Evolutionary conservation across 1,139 yeast species (phyloP), one percentile per base, ranked within the genome.

Genomic region (Hansenula lynferdii): DNA sequence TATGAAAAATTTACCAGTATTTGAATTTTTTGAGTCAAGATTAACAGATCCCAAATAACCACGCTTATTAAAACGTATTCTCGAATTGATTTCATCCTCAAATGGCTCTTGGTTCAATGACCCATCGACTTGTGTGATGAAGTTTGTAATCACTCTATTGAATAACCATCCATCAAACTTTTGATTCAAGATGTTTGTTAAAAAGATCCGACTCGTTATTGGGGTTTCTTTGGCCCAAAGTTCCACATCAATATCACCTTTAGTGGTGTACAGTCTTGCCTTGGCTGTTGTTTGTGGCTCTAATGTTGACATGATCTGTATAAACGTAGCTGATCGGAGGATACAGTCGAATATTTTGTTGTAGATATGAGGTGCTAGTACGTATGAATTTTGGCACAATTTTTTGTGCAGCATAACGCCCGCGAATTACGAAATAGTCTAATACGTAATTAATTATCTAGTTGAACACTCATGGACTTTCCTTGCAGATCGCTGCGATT

Each of bases 161-260:
- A 80, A 76, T 35, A 51, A 50, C 41, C 64, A 57, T 6, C 68
- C 71, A 40, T 59, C 56, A 50, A 69, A 78, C 33, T 54, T 57
- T 7, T 70, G 70, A 40, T 69, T 62, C 19, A 67, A 35, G 45
- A 84, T 76, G 33, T 65, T 63, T 40, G 68, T 65, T 14, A 84
- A 54, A 48, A 85, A 80, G 34, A 55, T 52, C 31, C 70, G 58
- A 25, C 74, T 54, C 1, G 78, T 72, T 1, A 49, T 45, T 0
- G 94, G 90, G 4, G 75, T 60, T 54, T 85, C 89, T 47, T 77
- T 77, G 20, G 90, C 85, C 82, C 85, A 85, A 10, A 85, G 54
- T 37, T 78, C 87, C 2, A 85, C 56, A 31, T 70, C 75, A 0
- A 85, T 60, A 1, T 64, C 58, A 1, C 95, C 95, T 42, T 77